Evolutionary conservation across 768 basidiomycete genomes (phyloP), one percentile per base, ranked within the genome.

Genomic region (Psilocybe sp.): DNA sequence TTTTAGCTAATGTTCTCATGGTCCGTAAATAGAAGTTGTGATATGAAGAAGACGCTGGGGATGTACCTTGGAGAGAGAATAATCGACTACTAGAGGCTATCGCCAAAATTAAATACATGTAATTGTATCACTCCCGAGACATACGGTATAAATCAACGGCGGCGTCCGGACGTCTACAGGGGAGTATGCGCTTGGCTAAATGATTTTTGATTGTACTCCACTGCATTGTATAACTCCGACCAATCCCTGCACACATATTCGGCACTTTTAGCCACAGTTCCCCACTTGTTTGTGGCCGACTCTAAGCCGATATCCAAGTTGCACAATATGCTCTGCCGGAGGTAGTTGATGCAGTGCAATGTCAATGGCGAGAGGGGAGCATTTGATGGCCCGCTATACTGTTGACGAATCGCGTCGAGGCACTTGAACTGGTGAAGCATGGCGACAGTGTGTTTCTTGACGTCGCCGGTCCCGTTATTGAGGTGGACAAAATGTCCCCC

Each of bases 341-440:
- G 34, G 16, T 50, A 50, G 42, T 52, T 52, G 38, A 52, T 31
- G 13, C 51, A 52, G 37, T 52, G 45, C 1, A 1, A 4, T 15
- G 39, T 41, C 6, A 41, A 28, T 16, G 37, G 14, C 2, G 45
- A 41, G 34, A 52, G 19, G 11, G 51, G 51, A 18, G 37, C 14
- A 14, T 18, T 20, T 13, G 9, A 1, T 31, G 51, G 44, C 19
- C 6, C 13, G 31, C 35, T 47, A 34, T 52, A 52, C 11, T 47
- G 37, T 3, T 40, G 37, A 10, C 44, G 51, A 41, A 52, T 52
- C 12, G 20, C 20, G 16, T 52, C 34, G 2, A 52, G 45, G 38
- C 51, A 52, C 16, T 52, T 52, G 44, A 52, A 18, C 19, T 52
- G 51, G 33, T 52, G 51, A 20, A 46, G 36, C 14, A 52, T 23